Conservation (phyloP, 1,284 basidiomycete genomes). For the Cryptococcus floricola region DNA sequence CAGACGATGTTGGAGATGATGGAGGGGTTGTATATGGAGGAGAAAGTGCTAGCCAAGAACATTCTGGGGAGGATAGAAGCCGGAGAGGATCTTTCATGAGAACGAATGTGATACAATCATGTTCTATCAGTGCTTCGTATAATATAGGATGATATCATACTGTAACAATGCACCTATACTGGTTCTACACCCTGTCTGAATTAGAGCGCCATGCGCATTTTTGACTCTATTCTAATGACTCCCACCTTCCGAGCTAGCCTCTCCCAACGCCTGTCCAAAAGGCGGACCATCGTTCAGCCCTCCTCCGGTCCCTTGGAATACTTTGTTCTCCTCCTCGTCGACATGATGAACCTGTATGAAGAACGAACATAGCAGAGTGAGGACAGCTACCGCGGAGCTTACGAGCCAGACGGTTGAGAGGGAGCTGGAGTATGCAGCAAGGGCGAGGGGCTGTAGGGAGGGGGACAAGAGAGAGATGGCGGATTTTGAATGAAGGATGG, state of each 20-base stretch:
- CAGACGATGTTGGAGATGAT: conserved; percentile 46
- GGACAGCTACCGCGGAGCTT: conserved; percentile 23
- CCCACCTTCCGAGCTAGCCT: conserved; percentile 9
- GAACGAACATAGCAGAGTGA: conserved; percentile 28
- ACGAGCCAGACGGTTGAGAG: conserved; percentile 29
- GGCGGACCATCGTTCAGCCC: conserved; percentile 5
- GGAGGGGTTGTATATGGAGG: conserved; percentile 48
- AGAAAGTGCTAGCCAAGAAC: conserved; percentile 55
- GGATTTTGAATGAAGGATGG: conserved; percentile 46
- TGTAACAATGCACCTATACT: too few relatives aligned
- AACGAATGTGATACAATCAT: background rate
- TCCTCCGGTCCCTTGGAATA: conserved; percentile 1
- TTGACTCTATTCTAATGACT: background rate
- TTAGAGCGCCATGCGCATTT: background rate
- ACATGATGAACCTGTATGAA: conserved; percentile 32
- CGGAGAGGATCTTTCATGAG: conserved; percentile 13
- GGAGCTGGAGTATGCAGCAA: conserved; percentile 41
- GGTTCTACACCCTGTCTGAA: background rate
- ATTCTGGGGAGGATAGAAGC: conserved; percentile 52
- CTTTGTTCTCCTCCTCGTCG: conserved; percentile 1
- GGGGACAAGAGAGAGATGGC: conserved; percentile 35
- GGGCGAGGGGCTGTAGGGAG: conserved; percentile 20
- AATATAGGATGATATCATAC: background rate
- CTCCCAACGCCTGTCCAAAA: conserved; percentile 10
- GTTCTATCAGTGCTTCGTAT: background rate